Evolutionary conservation across 2,329 filamentous ascomycete genomes (phyloP), one percentile per base, ranked within the genome.

Genomic region (Emericellopsis atlantica): DNA sequence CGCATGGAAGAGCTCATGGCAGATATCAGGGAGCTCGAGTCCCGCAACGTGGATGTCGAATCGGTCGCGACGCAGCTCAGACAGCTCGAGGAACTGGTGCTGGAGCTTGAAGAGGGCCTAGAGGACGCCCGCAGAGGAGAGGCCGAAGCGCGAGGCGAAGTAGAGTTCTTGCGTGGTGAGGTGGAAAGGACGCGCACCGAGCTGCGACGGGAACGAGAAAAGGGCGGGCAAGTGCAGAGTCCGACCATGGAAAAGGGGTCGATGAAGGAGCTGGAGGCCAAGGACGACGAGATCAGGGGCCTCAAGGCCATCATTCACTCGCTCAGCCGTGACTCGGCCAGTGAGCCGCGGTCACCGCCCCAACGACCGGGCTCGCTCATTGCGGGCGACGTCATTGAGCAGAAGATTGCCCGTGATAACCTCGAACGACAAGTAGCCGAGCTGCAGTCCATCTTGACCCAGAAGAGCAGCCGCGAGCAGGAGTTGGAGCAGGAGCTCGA

Each of bases 221-320:
- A 92, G 60, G 77, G 80, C 2, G 46, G 49, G 3, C 39, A 48
- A 3, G 44, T 43, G 33, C 72, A 72, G 15, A 46, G 50, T 5
- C 53, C 53, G 34, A 21, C 9, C n/a, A 22, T 7, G 11, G 33
- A 36, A 10, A 37, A 14, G 40, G 32, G 21, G 18, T 72, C 75
- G 35, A 72, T 75, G 35, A 86, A 86, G 58, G 88, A 95, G 47
- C 62, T 96, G 24, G 88, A 93, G 56, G 84, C 94, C 55, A 92
- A 93, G 57, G 90, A 98, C 53, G 92, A 98, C 52, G 92, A 98
- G 65, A 96, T 98, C 54, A 77, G 90, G 46, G 92, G 92, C 37
- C 73, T 98, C 48, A 98, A 96, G 62, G 90, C 92, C 35, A 96
- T 98, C 55, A 96, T 98, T 45, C 90, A 96, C 62, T 95, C 87